phyloP scores from a whole-genome alignment of 2,329 filamentous ascomycete species.

The Pseudocercospora pini-densiflorae region DNA sequence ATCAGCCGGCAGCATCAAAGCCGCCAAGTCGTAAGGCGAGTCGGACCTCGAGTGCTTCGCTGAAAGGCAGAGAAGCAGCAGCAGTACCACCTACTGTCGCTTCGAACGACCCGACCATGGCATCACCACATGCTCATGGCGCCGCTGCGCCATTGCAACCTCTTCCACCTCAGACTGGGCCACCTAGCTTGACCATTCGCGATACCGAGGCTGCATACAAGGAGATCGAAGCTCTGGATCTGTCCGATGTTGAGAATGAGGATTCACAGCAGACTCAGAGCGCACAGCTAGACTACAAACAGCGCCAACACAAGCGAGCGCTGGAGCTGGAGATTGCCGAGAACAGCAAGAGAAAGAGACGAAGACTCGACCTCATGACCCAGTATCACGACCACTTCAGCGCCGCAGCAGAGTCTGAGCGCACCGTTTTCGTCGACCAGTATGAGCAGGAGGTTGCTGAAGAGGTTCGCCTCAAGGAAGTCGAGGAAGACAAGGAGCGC shows the following conservation, averaged over 20 bases:
- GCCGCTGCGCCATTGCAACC: conserved; percentile 9
- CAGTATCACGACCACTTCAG: conserved; percentile 64
- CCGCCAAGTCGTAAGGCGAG: conserved; percentile 32
- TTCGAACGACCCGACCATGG: conserved; percentile 7
- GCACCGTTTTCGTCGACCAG: conserved; percentile 74
- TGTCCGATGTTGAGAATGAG: conserved; percentile 63
- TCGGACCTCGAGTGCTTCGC: conserved; percentile 34
- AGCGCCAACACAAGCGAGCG: conserved; percentile 67
- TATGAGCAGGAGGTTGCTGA: conserved; percentile 81
- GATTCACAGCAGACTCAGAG: conserved; percentile 52
- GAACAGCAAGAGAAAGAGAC: conserved; percentile 67
- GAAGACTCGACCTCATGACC: conserved; percentile 60
- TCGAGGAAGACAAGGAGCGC: conserved; percentile 94
- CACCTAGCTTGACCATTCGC: conserved; percentile 41
- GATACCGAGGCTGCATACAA: conserved; percentile 64
- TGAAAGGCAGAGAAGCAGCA: conserved; percentile 21
- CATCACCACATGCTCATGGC: conserved; percentile 4
- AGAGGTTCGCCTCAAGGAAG: conserved; percentile 86
- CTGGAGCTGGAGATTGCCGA: conserved; percentile 69
- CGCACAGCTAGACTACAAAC: conserved; percentile 59
- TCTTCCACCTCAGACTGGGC: conserved; percentile 37
- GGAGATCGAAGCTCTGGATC: conserved; percentile 68
- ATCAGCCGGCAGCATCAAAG: conserved; percentile 23
- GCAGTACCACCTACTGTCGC: conserved; percentile 12
- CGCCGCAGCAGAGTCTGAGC: conserved; percentile 71